These are phyloP conservation scores for Leptosphaerulina australis DNA, from an alignment of 2,329 filamentous ascomycete species.

Conservation along the genomic window DNA sequence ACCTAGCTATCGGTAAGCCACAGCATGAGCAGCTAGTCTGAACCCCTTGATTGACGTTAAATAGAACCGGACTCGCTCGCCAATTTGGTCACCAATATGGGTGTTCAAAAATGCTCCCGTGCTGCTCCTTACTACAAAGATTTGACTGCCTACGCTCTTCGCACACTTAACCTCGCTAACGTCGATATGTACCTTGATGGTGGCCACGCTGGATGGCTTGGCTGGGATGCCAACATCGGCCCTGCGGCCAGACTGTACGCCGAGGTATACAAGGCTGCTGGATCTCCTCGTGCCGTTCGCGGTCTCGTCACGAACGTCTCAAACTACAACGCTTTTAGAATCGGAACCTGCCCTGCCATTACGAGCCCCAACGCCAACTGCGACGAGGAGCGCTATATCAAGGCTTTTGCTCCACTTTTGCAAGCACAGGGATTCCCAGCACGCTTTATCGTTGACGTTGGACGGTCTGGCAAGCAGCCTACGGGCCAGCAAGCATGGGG, in stretches of 20 bases:
- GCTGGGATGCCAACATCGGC: slow-evolving; percentile 65
- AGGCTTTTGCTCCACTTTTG: slow-evolving; percentile 58
- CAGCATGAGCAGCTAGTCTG: not conserved
- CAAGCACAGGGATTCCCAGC: slow-evolving; percentile 56
- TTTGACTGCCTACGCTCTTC: slow-evolving; percentile 62
- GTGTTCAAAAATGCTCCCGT: slow-evolving; percentile 60
- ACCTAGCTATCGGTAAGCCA: slow-evolving; percentile 55
- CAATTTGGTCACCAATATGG: slow-evolving; percentile 67
- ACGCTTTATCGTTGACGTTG: slow-evolving; percentile 60
- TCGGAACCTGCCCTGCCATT: slow-evolving; percentile 53
- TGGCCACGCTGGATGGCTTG: slow-evolving; percentile 69
- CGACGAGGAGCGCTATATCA: slow-evolving; percentile 61
- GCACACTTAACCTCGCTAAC: slow-evolving; percentile 64
- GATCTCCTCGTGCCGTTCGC: slow-evolving; percentile 55
- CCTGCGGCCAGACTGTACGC: slow-evolving; percentile 59
- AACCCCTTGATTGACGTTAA: not conserved
- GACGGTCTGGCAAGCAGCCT: slow-evolving; percentile 67
- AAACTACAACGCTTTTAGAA: slow-evolving; percentile 64
- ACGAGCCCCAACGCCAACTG: slow-evolving; percentile 57
- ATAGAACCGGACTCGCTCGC: slow-evolving; percentile 65
- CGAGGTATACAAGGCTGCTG: slow-evolving; percentile 55
- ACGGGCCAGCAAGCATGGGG: slow-evolving; percentile 63
- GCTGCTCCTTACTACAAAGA: slow-evolving; percentile 62
- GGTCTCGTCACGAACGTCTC: slow-evolving; percentile 64
- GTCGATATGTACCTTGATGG: slow-evolving; percentile 69